Evolutionary conservation across 148 eudicot species (phyloP).

Genomic region (Vaccinium macrocarpon): DNA sequence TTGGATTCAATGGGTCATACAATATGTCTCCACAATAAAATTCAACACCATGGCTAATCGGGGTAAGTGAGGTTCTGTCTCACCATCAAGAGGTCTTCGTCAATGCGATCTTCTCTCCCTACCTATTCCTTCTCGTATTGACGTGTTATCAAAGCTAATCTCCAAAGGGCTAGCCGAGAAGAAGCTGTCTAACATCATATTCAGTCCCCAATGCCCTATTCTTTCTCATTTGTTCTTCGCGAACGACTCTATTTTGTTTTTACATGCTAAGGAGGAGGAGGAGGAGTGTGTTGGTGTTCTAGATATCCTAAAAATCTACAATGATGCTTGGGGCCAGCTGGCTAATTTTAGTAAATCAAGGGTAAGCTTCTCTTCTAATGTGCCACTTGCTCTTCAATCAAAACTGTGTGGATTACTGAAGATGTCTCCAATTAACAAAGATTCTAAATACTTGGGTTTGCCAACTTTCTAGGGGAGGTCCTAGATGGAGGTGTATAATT

Average conservation of each 20-base stretch:
- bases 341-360: background rate
- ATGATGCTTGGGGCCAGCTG: background rate
- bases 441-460: too few species aligned
- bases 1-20: background rate
- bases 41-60: background rate
- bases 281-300: background rate
- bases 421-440: too few species aligned
- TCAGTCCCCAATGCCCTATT: background rate
- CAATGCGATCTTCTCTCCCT: background rate
- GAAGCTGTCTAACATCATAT: too few species aligned
- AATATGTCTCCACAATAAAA: background rate
- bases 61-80: background rate
- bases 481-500: too few species aligned
- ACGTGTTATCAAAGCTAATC: background rate
- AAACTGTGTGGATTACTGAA: fast-evolving
- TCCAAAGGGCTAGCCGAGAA: fast-evolving
- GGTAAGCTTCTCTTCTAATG: background rate
- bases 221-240: background rate
- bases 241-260: background rate
- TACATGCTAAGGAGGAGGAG: background rate
- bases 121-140: background rate
- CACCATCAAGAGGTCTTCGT: background rate
- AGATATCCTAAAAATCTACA: background rate
- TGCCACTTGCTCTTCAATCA: background rate
- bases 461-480: too few species aligned